Evolutionary conservation across 768 basidiomycete species (phyloP), one percentile per base, ranked within the genome.

Genomic region (Hericium erinaceus): DNA sequence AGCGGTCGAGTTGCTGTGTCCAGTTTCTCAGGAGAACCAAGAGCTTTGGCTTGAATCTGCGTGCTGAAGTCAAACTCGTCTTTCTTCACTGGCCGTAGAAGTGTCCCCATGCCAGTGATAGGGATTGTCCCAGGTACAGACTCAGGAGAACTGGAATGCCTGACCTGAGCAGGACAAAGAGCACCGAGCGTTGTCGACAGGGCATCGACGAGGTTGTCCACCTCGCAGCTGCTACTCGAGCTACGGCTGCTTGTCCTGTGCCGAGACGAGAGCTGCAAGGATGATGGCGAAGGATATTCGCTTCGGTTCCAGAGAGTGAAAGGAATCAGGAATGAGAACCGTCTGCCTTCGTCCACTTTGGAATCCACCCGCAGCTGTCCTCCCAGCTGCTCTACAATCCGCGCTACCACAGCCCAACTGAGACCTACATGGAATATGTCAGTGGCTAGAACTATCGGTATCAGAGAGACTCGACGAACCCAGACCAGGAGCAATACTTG

Each of bases 351-450:
- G 48, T 74, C 76, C n/a, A 81, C 73, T 53, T 80, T 77, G 0
- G 87, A 90, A 57, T 90, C 86, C 3, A 89, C 88, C 6, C 86
- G 81, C 2, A 93, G 77, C 67, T 89, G 88, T 3, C 89, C 90
- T 0, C 82, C 84, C 1, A 91, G 76, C 60, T 89, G 88, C 62
- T 85, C 83, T 3, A 91, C 85, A 44, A 91, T 89, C 15, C 89
- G 77, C 0, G 87, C 87, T 11, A 92, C 89, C 6, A 90, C 85
- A 3, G 90, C 89, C 33, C 91, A 73, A 3, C 89, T 89, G 13
- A 92, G 76, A 5, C 88, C 87, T 75, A 52, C 13, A 40, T 39
- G 3, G 44, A 13, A 3, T 15, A 15, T 15, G 15, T 13, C 2
- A 24, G n/a, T 33, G 13, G 20, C 18, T 16, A 7, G 1, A 33